These are phyloP conservation scores for Arthrobotrys pseudoclavata DNA, from an alignment of 2,329 filamentous ascomycete species.

Conservation along the genomic window DNA sequence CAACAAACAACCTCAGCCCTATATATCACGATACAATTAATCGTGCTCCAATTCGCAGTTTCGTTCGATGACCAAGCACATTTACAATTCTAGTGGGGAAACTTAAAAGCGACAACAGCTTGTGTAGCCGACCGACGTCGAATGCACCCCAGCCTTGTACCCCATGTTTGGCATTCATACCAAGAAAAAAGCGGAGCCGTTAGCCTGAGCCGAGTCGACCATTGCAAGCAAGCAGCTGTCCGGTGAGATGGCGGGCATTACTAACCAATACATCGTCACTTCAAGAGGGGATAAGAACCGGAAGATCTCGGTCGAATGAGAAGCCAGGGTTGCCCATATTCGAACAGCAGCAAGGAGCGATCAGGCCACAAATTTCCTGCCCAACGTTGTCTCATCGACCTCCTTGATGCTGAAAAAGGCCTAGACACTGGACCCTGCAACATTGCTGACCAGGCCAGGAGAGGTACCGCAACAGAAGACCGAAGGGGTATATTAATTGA, in stretches of 20 bases:
- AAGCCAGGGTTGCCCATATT: slow-evolving; percentile 37
- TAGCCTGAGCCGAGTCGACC: background rate
- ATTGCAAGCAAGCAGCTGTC: background rate
- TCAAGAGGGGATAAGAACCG: slow-evolving; percentile 17
- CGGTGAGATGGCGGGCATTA: slow-evolving; percentile 18
- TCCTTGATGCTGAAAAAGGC: slow-evolving; percentile 52
- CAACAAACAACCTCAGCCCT: background rate
- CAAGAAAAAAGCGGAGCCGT: slow-evolving; percentile 29
- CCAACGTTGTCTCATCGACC: slow-evolving; percentile 43
- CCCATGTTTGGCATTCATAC: slow-evolving; percentile 21
- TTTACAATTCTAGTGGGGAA: slow-evolving; percentile 7
- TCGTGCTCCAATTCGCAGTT: background rate
- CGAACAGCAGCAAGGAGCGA: slow-evolving; percentile 27
- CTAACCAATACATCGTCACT: slow-evolving; percentile 30
- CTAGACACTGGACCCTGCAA: slow-evolving; percentile 40
- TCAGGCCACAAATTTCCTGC: slow-evolving; percentile 50
- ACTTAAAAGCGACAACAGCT: slow-evolving; percentile 22
- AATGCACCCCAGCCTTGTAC: slow-evolving; percentile 17
- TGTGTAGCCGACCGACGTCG: slow-evolving; percentile 37
- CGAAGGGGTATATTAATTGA: slow-evolving; percentile 36
- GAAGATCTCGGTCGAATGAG: slow-evolving; percentile 25
- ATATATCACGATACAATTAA: background rate
- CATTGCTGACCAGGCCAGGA: slow-evolving; percentile 7
- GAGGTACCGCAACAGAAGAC: slow-evolving; percentile 1
- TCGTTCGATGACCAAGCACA: background rate